These are phyloP conservation scores for Penicillium lividum DNA, from an alignment of 495 filamentous ascomycete species.

Conservation along the genomic window DNA sequence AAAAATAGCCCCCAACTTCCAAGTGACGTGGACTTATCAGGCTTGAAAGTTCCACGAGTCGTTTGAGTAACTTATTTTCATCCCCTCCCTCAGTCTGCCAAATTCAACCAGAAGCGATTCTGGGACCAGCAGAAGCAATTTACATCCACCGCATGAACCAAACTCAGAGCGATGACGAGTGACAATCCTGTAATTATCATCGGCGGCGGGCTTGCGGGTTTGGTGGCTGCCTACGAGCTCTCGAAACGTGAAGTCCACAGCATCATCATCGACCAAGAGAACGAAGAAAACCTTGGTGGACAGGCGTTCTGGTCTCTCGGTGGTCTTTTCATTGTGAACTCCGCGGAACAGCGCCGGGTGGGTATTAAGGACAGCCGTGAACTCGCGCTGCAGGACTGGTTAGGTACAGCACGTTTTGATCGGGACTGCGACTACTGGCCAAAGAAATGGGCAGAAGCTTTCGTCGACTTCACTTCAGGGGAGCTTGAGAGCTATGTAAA, in stretches of 20 bases:
- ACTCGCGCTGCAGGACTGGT: slow-evolving; percentile 8
- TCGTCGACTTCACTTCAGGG: slow-evolving; percentile 3
- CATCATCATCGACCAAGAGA: slow-evolving; percentile 10
- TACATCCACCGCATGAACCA: background rate
- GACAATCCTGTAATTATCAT: slow-evolving; percentile 7
- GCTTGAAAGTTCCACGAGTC: background rate
- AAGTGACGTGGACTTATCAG: background rate
- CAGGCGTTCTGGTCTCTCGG: slow-evolving; percentile 10
- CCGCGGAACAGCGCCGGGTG: background rate
- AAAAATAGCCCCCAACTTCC: background rate
- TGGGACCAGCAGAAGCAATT: background rate
- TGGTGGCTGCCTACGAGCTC: slow-evolving; percentile 10
- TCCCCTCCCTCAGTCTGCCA: background rate
- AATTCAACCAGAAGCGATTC: background rate
- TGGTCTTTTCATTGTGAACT: slow-evolving; percentile 6
- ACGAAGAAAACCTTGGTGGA: slow-evolving; percentile 4
- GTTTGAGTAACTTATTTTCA: background rate
- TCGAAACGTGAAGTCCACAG: slow-evolving; percentile 6
- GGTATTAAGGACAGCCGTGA: slow-evolving; percentile 7
- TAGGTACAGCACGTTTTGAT: slow-evolving; percentile 6
- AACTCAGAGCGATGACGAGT: background rate
- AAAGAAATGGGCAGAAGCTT: slow-evolving; percentile 8
- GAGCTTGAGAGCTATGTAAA: slow-evolving; percentile 6
- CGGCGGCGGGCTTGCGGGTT: slow-evolving; percentile 5
- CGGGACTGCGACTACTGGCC: slow-evolving; percentile 11